A percentile compares a stretch with the other conserved stretches of the same genome.
These are phyloP conservation scores for Geum urbanum DNA, from an alignment of 306 rosid species.

Conservation along the genomic window DNA sequence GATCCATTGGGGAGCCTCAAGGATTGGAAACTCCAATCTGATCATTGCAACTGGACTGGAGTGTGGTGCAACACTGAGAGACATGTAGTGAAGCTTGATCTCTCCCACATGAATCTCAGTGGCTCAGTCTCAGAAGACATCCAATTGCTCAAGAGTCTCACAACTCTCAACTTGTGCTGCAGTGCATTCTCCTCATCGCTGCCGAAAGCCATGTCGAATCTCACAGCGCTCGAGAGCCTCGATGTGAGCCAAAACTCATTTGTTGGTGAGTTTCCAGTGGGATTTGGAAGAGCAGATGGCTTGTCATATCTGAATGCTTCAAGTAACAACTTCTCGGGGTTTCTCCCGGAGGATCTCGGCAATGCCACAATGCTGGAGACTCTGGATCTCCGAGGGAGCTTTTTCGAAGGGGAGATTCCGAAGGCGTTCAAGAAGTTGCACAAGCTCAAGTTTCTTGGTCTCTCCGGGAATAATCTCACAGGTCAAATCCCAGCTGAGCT, in stretches of 20 bases:
- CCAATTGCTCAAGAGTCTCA: slow-evolving; percentile 46
- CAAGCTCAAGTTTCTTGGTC: slow-evolving; percentile 88
- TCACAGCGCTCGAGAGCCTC: slow-evolving; percentile 50
- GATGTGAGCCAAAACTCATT: slow-evolving; percentile 86
- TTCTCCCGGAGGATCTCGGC: slow-evolving; percentile 69
- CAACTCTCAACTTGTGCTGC: slow-evolving; percentile 64
- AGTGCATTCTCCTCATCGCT: slow-evolving; percentile 66
- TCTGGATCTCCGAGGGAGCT: slow-evolving; percentile 88
- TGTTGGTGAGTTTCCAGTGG: slow-evolving; percentile 60
- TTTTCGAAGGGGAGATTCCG: slow-evolving; percentile 67
- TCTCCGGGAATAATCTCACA: slow-evolving; percentile 83
- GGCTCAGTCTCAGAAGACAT: slow-evolving; percentile 60
- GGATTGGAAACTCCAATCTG: slow-evolving; percentile 52
- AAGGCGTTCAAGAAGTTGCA: slow-evolving; percentile 52
- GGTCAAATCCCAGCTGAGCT: slow-evolving; percentile 69
- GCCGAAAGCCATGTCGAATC: slow-evolving; percentile 59
- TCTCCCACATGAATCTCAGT: slow-evolving; percentile 84
- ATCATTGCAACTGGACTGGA: slow-evolving; percentile 75
- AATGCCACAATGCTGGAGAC: slow-evolving; percentile 63
- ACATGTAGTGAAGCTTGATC: slow-evolving; percentile 58
- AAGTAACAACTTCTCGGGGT: slow-evolving; percentile 71
- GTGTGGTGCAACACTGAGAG: slow-evolving; percentile 62
- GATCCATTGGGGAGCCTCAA: slow-evolving; percentile 57
- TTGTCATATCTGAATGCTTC: slow-evolving; percentile 58
- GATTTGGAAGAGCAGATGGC: slow-evolving; percentile 47